Conservation (phyloP, 345 rosid genomes). For the Camelina neglecta region DNA sequence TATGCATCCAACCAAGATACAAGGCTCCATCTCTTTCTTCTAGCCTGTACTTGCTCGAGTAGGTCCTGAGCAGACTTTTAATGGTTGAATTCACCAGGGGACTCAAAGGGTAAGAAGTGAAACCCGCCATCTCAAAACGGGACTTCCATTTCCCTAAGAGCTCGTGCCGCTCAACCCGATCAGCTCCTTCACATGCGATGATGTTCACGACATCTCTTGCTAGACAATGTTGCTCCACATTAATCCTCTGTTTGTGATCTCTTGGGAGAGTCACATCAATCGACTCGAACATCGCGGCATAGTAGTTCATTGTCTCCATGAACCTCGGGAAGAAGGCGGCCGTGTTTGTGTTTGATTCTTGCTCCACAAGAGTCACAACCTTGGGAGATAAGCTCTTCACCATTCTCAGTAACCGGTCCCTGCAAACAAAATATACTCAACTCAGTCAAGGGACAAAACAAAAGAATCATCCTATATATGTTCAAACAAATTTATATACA, state of each 20-base stretch:
- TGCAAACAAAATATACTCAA: constrained; percentile 11
- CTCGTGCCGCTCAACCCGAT: constrained; percentile 88
- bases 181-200: constrained; percentile 88
- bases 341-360: constrained; percentile 96
- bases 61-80: constrained; percentile 64
- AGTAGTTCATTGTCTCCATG: constrained; percentile 76
- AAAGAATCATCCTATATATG: background rate
- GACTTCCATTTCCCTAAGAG: constrained; percentile 88
- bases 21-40: constrained; percentile 86
- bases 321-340: constrained; percentile 93
- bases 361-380: constrained; percentile 94
- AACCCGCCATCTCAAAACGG: constrained; percentile 88
- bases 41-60: constrained; percentile 67
- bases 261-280: constrained; percentile 80
- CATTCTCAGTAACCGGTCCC: constrained; percentile 78
- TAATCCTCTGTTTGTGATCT: constrained; percentile 79
- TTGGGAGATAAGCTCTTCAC: constrained; percentile 83
- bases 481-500: background rate
- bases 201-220: constrained; percentile 93
- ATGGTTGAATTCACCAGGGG: constrained; percentile 80
- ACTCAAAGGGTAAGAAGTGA: constrained; percentile 75
- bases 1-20: constrained; percentile 89
- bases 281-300: constrained; percentile 91
- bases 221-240: constrained; percentile 96
- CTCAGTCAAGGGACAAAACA: constrained; percentile 8